Evolutionary conservation across 2,329 filamentous ascomycete species (phyloP), one percentile per base, ranked within the genome.

Genomic region (Huntiella moniliformis): DNA sequence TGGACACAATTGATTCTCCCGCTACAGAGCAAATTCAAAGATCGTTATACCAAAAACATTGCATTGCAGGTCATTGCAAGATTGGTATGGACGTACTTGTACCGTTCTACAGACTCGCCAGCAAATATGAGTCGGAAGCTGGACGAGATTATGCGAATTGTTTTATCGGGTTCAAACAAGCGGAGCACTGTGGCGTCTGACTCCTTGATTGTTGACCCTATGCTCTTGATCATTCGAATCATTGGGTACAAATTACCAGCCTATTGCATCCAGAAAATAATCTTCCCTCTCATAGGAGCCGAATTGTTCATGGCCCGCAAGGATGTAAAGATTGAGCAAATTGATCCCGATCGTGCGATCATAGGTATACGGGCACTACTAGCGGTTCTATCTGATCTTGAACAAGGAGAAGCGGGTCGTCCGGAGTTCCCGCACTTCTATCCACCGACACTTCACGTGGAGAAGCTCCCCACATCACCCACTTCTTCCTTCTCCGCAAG

Each of bases 271-370:
- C 75, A 79, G 53, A 83, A 70, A 40, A 82, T 96, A 52, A 84
- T 98, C n/a, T 96, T 95, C 54, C 91, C 88, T 3, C 65, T 98
- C 34, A 82, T 98, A 57, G 94, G 93, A 57, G 85, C 86, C 1
- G 88, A 95, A 44, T 67, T 86, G n/a, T 91, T 95, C 57, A 69
- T 73, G 22, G 74, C 77, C 13, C 67, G 83, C 52, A 71, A 79
- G 55, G 83, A 94, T 38, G 64, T 91, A 37, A 86, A 77, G 56
- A 82, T 95, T 22, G 91, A 96, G 56, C 84, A 92, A 56, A 71
- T 98, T 51, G 91, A 98, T 51, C 91, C 92, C 0, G 92, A 98
- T 57, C 81, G 84, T 55, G 93, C 95, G 64, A 88, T 96, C n/a
- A 82, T 98, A 54, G 91, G 87, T 2, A 98, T 98, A 51, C 76